These are phyloP conservation scores for Cyclanthera cordifolia DNA, from an alignment of 306 rosid species.

Conservation along the genomic window DNA sequence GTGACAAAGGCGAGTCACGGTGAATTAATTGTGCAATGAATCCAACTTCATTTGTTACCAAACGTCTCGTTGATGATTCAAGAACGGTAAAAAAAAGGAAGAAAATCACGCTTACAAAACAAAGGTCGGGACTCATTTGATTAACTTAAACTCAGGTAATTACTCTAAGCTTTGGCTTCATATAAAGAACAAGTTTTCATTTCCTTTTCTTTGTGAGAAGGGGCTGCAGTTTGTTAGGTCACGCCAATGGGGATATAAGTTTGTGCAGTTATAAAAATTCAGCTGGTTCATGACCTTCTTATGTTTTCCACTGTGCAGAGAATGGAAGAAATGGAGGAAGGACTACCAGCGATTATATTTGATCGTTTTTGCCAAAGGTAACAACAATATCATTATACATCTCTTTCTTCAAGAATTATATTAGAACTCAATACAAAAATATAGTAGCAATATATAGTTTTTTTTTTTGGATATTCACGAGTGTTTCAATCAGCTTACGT, in stretches of 20 bases:
- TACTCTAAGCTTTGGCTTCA: not conserved
- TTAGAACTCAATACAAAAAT: not conserved
- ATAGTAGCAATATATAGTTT: not conserved
- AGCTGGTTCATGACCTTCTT: not conserved
- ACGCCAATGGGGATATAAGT: not conserved
- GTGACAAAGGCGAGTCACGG: constrained; percentile 18
- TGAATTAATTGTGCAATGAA: constrained; percentile 9
- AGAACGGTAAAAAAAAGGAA: not conserved
- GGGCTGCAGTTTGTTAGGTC: not conserved
- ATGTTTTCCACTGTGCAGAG: not conserved
- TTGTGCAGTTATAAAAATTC: not conserved
- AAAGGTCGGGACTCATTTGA: not conserved
- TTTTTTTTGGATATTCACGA: too few species aligned
- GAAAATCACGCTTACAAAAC: not conserved
- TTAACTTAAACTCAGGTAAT: not conserved
- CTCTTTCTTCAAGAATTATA: not conserved
- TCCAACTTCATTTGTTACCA: not conserved
- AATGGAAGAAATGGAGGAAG: not conserved
- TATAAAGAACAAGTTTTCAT: not conserved
- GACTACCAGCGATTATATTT: not conserved
- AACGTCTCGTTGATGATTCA: not conserved
- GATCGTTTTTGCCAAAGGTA: not conserved
- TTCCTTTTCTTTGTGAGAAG: not conserved
- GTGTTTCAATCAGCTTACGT: too few species aligned
- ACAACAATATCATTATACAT: not conserved